These are phyloP conservation scores for Tillandsia fasciculata DNA, from an alignment of 176 grass and related monocot genomes.

Conservation along the genomic window DNA sequence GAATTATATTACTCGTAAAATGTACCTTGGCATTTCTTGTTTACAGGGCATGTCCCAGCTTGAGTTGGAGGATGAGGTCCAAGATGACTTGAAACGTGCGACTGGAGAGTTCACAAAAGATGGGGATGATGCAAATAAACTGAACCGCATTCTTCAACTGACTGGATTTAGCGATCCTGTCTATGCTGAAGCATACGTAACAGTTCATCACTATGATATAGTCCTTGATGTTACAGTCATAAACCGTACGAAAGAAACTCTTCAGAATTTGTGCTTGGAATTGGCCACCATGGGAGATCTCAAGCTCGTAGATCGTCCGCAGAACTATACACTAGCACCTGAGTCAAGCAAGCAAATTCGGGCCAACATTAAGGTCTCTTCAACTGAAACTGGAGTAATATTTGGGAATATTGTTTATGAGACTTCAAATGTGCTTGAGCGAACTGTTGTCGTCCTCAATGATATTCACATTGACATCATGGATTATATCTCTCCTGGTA, in stretches of 20 bases:
- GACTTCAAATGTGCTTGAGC: slow-evolving; percentile 59
- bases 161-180: slow-evolving; percentile 61
- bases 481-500: slow-evolving; percentile 65
- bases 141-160: slow-evolving; percentile 58
- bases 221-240: slow-evolving; percentile 64
- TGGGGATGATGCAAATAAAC: slow-evolving; percentile 36
- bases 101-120: slow-evolving; percentile 59
- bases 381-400: slow-evolving; percentile 66
- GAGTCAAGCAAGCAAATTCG: slow-evolving; percentile 60
- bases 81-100: slow-evolving; percentile 58
- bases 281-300: slow-evolving; percentile 60
- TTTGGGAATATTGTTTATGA: slow-evolving; percentile 65
- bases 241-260: slow-evolving; percentile 52
- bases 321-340: slow-evolving; percentile 54
- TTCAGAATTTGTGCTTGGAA: slow-evolving; percentile 63
- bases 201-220: slow-evolving; percentile 61
- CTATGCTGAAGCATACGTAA: slow-evolving; percentile 59
- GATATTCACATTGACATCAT: slow-evolving; percentile 78
- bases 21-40: slow-evolving; percentile 10
- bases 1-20: not conserved
- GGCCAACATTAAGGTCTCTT: slow-evolving; percentile 68
- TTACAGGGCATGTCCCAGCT: slow-evolving; percentile 61
- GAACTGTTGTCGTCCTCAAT: slow-evolving; percentile 54
- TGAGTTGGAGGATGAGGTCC: slow-evolving; percentile 57
- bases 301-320: slow-evolving; percentile 61